These are phyloP conservation scores for Pestalotiopsis sp. DNA, from an alignment of 2,329 filamentous ascomycete genomes.

Conservation along the genomic window DNA sequence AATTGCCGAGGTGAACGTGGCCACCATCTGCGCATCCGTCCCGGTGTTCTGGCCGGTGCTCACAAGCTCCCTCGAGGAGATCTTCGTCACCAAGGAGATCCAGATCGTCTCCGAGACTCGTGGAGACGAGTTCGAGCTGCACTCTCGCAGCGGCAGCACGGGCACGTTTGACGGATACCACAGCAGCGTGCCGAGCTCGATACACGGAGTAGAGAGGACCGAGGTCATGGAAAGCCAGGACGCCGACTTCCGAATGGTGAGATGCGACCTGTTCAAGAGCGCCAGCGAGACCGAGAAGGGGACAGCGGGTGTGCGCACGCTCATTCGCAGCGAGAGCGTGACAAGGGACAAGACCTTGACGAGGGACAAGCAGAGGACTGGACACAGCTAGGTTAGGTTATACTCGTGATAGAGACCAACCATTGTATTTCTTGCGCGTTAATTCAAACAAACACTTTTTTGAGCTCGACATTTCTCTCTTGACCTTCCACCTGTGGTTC, in stretches of 20 bases:
- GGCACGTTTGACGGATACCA: neutral
- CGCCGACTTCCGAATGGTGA: neutral
- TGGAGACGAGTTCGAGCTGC: constrained; percentile 1
- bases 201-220: neutral
- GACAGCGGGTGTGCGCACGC: neutral
- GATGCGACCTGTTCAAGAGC: neutral
- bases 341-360: neutral
- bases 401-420: neutral
- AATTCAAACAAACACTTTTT: neutral
- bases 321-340: neutral
- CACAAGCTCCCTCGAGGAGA: constrained; percentile 22
- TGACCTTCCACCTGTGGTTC: neutral
- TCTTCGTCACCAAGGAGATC: constrained; percentile 29
- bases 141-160: neutral
- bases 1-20: constrained; percentile 25
- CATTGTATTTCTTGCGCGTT: neutral
- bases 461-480: neutral
- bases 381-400: neutral
- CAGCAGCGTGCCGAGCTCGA: neutral
- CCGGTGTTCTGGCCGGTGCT: constrained; percentile 30
- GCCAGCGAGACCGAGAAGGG: neutral
- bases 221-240: neutral
- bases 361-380: neutral
- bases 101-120: constrained; percentile 22
- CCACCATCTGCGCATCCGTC: constrained; percentile 26